Conservation (phyloP, 345 rosid genomes). For the Cardamine chenopodiifolia region DNA sequence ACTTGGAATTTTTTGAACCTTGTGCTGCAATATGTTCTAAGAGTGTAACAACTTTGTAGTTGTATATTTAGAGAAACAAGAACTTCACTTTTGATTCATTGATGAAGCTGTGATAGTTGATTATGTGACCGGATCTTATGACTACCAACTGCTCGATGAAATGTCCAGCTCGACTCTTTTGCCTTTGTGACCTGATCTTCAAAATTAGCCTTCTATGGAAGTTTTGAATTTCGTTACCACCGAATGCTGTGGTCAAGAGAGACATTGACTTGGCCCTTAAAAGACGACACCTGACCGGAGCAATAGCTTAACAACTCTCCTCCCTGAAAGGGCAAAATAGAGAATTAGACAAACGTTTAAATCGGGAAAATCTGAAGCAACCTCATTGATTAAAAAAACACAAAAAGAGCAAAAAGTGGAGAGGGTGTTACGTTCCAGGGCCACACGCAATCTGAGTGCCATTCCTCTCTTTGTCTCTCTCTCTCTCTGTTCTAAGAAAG, state of each 20-base stretch:
- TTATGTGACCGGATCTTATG: background rate
- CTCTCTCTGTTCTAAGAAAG: slow-evolving; percentile 24
- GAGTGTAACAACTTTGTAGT: background rate
- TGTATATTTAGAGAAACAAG: background rate
- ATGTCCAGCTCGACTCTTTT: background rate
- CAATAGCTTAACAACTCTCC: slow-evolving; percentile 13
- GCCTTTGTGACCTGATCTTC: background rate
- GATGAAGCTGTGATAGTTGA: background rate
- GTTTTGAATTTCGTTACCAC: background rate
- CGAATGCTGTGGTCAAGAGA: slow-evolving; percentile 19
- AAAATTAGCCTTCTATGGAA: background rate
- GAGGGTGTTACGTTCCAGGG: slow-evolving; percentile 39
- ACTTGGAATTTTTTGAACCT: background rate
- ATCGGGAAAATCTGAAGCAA: slow-evolving; percentile 43
- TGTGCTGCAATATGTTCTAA: background rate
- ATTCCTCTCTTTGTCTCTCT: slow-evolving; percentile 29
- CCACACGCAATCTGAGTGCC: slow-evolving; percentile 44
- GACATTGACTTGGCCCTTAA: slow-evolving; percentile 12
- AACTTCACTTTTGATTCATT: background rate
- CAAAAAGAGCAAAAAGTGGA: slow-evolving; percentile 46
- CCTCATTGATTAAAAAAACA: slow-evolving; percentile 20
- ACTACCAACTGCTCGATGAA: slow-evolving; percentile 14
- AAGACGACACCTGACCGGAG: slow-evolving; percentile 38
- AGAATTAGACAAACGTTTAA: slow-evolving; percentile 34
- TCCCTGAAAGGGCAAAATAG: slow-evolving; percentile 32